These are phyloP conservation scores for Kodamaea hsintzibuensis DNA, from an alignment of 805 yeast species.

Conservation along the genomic window DNA sequence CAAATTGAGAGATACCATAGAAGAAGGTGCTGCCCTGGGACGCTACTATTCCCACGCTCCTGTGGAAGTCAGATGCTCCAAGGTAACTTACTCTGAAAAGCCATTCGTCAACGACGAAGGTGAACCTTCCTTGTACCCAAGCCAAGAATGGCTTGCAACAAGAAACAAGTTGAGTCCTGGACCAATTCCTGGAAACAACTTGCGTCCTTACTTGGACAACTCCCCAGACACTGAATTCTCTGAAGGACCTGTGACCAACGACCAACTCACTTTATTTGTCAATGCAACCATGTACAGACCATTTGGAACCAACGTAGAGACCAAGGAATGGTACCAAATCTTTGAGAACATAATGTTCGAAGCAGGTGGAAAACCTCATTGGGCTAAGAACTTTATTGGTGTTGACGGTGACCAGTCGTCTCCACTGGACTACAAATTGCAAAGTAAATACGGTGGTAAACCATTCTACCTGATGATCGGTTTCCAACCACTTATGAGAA, in stretches of 20 bases:
- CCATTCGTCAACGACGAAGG: slow-evolving; percentile 39
- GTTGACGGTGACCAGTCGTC: slow-evolving; percentile 37
- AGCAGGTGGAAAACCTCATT: slow-evolving; percentile 93
- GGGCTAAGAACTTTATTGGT: slow-evolving; percentile 96
- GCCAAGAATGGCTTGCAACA: slow-evolving; percentile 49
- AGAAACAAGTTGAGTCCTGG: slow-evolving; percentile 64
- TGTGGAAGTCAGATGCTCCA: slow-evolving; percentile 90
- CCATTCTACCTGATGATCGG: slow-evolving; percentile 78
- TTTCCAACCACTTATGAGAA: slow-evolving; percentile 61
- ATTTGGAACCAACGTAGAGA: slow-evolving; percentile 71
- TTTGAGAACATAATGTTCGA: slow-evolving; percentile 77
- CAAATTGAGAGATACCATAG: slow-evolving; percentile 61
- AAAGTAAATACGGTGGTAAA: slow-evolving; percentile 40
- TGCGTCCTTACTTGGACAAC: slow-evolving; percentile 79
- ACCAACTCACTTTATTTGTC: slow-evolving; percentile 79
- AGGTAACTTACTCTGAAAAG: slow-evolving; percentile 57
- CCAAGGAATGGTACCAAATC: slow-evolving; percentile 76
- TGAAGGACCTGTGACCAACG: slow-evolving; percentile 52
- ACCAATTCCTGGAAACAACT: slow-evolving; percentile 79
- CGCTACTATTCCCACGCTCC: slow-evolving; percentile 92
- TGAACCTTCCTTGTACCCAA: slow-evolving; percentile 40
- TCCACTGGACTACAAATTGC: slow-evolving; percentile 39
- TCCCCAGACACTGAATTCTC: slow-evolving; percentile 65
- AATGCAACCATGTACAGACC: slow-evolving; percentile 97
- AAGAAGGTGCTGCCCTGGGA: slow-evolving; percentile 56